phyloP scores from a whole-genome alignment of 768 basidiomycete species.

The Amanita polypyramis region DNA sequence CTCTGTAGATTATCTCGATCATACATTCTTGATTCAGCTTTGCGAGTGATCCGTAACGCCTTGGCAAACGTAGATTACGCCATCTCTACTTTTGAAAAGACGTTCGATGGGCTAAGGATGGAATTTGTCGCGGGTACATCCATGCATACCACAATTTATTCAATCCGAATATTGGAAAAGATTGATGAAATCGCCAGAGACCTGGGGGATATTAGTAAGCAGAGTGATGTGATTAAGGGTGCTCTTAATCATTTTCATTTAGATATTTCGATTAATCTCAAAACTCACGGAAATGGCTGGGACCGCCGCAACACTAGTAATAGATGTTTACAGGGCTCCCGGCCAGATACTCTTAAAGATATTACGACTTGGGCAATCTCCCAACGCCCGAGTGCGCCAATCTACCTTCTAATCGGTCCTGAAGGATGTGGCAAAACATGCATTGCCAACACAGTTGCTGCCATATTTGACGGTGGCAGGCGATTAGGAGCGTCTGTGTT shows the following conservation, averaged over 20 bases:
- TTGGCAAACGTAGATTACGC: neutral
- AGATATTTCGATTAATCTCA: slow-evolving; percentile 2
- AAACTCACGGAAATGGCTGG: slow-evolving; percentile 7
- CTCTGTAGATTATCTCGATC: neutral
- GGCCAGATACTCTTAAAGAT: slow-evolving; percentile 9
- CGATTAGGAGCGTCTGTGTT: slow-evolving; percentile 23
- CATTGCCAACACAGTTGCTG: slow-evolving; percentile 20
- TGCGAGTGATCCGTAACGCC: neutral
- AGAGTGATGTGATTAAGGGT: neutral
- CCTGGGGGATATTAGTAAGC: neutral
- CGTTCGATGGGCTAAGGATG: slow-evolving; percentile 3
- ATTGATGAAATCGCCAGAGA: slow-evolving; percentile 1
- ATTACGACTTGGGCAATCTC: slow-evolving; percentile 13
- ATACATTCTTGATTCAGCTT: neutral
- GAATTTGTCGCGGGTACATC: slow-evolving; percentile 4
- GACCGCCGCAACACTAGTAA: slow-evolving; percentile 3
- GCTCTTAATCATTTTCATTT: neutral
- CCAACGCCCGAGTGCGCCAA: slow-evolving; percentile 8
- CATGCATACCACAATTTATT: neutral
- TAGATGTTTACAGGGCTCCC: slow-evolving; percentile 8
- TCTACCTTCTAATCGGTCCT: slow-evolving; percentile 18
- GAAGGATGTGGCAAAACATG: slow-evolving; percentile 22
- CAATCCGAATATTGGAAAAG: slow-evolving; percentile 5
- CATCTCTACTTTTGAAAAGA: slow-evolving; percentile 1
- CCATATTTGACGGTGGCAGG: slow-evolving; percentile 14